Conservation (phyloP, 2,329 filamentous ascomycete genomes). For the Penicillium decumbens region DNA sequence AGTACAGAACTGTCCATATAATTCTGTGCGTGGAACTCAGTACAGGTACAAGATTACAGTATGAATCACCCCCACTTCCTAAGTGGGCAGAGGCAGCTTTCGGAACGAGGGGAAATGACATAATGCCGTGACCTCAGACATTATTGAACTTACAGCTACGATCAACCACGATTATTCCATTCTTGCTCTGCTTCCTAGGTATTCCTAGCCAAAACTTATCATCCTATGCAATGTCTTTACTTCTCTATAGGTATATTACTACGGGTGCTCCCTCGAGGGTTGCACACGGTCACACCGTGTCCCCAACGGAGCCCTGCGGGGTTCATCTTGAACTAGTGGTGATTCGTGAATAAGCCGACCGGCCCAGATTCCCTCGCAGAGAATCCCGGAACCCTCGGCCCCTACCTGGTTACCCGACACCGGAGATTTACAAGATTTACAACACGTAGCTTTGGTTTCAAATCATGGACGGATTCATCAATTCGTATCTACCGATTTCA, state of each 20-base stretch:
- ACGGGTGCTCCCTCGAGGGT: not conserved
- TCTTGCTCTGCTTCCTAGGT: too few species aligned
- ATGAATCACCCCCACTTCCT: slow-evolving; percentile 22
- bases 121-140: slow-evolving; percentile 5
- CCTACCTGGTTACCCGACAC: slow-evolving; percentile 1
- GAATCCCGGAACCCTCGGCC: slow-evolving; percentile 8
- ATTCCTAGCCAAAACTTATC: too few species aligned
- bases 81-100: slow-evolving; percentile 17
- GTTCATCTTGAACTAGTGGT: not conserved
- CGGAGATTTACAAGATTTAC: not conserved
- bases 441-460: not conserved
- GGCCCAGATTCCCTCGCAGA: slow-evolving; percentile 13
- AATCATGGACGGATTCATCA: slow-evolving; percentile 20
- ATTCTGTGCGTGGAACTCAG: not conserved
- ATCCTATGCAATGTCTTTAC: not conserved
- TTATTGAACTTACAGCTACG: too few species aligned
- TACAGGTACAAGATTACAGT: slow-evolving; percentile 9
- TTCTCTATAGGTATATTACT: not conserved
- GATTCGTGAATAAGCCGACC: slow-evolving; percentile 20
- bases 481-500: slow-evolving; percentile 28
- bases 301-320: slow-evolving; percentile 15
- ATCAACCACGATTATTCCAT: not conserved
- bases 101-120: slow-evolving; percentile 25
- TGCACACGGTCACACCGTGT: slow-evolving; percentile 4
- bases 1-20: not conserved